Evolutionary conservation across 306 rosid genomes (phyloP), one percentile per base, ranked within the genome.

Genomic region (Prunus fruticosa): DNA sequence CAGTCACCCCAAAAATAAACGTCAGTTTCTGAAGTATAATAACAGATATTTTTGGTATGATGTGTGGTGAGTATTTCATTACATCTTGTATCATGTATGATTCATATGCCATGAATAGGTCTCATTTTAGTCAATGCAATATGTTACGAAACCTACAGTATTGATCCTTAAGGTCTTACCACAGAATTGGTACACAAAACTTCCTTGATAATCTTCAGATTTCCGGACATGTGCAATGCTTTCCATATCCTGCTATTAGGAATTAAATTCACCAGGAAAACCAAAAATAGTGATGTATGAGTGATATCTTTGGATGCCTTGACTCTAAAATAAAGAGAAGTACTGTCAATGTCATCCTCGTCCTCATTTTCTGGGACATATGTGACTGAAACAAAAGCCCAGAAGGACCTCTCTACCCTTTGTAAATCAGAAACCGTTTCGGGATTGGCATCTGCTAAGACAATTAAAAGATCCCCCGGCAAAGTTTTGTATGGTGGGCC

Each of bases 191-290:
- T 43, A 77, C 88, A 69, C 46, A 86, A 74, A 78, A 78, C 82
- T 69, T 83, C 71, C 28, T 78, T 6, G 22, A 88, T 78, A 38
- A 88, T 77, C 79, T 53, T 60, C 28, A 75, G 72, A 69, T 86
- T 81, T 56, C 68, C 4, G 1, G 1, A 8, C 91, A 83, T 84
- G 74, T 86, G 87, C 77, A 92, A 53, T 3, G 92, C 84, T 1
- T 73, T 83, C 93, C 96, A 92, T 58, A 88, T 83, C 78, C 93
- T 83, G 64, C 69, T 78, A 45, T 79, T 72, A 3, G 92, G 70
- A 20, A 34, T 84, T 46, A 87, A 77, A 72, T 92, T 92, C 22
- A 81, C 72, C 83, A 92, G 45, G 69, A 81, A 90, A 50, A 88
- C 56, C 1, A 88, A 58, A 84, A 78, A 84, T 23, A 86, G 43